phyloP scores from a whole-genome alignment of 2,329 filamentous ascomycete genomes.

The Scedosporium minutisporum region DNA sequence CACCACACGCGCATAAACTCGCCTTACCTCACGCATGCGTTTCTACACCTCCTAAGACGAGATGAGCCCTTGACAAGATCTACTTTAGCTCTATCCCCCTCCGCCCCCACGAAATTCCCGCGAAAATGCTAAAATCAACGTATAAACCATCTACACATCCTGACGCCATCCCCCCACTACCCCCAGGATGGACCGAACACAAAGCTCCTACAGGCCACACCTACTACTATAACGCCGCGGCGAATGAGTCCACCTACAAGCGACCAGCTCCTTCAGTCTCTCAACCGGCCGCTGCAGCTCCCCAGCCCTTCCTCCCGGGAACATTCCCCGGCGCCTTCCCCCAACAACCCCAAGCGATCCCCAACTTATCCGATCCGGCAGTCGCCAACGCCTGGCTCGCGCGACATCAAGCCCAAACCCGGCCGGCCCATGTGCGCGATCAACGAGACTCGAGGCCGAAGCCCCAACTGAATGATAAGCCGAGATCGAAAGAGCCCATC shows the following conservation, averaged over 20 bases:
- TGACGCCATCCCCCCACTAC: constrained; percentile 47
- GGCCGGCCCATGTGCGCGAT: constrained; percentile 26
- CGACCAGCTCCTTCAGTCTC: constrained; percentile 44
- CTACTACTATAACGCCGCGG: constrained; percentile 79
- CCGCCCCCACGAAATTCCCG: neutral
- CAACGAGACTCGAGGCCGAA: constrained; percentile 38
- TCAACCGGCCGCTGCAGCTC: constrained; percentile 7
- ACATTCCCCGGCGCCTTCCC: constrained; percentile 22
- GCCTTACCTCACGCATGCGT: no score
- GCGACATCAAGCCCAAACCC: constrained; percentile 30
- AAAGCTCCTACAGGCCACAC: constrained; percentile 77
- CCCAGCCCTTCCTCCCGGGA: constrained; percentile 14
- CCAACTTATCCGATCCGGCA: constrained; percentile 39
- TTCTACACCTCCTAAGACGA: no score
- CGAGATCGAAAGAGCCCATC: constrained; percentile 68
- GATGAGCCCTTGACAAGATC: no score
- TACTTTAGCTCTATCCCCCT: no score
- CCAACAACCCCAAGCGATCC: constrained; percentile 18
- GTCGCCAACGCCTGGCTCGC: constrained; percentile 53
- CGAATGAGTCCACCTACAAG: constrained; percentile 79
- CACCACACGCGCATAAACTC: no score
- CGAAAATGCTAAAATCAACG: constrained; percentile 65
- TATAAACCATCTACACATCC: constrained; percentile 45
- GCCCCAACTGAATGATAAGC: constrained; percentile 67
- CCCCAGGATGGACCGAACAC: constrained; percentile 85